These are phyloP conservation scores for Phytopythium montanum DNA, from an alignment of 352 stramenopile genomes.

Conservation along the genomic window DNA sequence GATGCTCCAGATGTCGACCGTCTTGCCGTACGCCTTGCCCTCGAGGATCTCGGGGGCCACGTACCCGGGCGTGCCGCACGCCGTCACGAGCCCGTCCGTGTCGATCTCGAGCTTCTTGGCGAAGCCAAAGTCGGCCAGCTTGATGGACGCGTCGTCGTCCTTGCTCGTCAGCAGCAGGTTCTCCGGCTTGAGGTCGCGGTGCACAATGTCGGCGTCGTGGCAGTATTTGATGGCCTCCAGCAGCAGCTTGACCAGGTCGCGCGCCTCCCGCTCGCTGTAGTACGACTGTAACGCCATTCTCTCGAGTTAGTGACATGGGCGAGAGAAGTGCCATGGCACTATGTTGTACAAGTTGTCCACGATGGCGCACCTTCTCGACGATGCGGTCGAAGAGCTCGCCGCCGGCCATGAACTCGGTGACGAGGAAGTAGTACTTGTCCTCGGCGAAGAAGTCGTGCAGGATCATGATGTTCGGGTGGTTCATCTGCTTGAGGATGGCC, in stretches of 20 bases:
- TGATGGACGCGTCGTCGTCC: constrained; percentile 83
- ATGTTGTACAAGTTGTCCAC: neutral
- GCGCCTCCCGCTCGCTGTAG: constrained; percentile 88
- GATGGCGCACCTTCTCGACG: constrained; percentile 65
- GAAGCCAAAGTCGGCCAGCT: constrained; percentile 85
- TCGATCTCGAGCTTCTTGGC: constrained; percentile 82
- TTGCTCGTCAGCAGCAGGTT: constrained; percentile 80
- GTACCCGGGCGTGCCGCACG: constrained; percentile 81
- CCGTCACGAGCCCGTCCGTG: constrained; percentile 62
- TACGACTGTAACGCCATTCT: constrained; percentile 54
- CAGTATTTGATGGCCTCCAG: constrained; percentile 89
- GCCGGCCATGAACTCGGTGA: constrained; percentile 96
- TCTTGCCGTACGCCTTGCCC: constrained; percentile 73
- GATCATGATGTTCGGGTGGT: constrained; percentile 92
- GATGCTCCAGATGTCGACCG: constrained; percentile 89
- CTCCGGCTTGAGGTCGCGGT: constrained; percentile 84
- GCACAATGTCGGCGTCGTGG: constrained; percentile 81
- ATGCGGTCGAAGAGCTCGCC: constrained; percentile 88
- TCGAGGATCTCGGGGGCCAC: constrained; percentile 83
- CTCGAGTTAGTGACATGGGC: no score
- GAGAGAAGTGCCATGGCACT: no score
- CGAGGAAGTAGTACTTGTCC: constrained; percentile 95
- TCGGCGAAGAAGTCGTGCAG: constrained; percentile 93
- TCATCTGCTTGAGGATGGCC: constrained; percentile 87
- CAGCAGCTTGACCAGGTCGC: constrained; percentile 81